phyloP scores from a whole-genome alignment of 768 basidiomycete species.

The Auricularia cornea region DNA sequence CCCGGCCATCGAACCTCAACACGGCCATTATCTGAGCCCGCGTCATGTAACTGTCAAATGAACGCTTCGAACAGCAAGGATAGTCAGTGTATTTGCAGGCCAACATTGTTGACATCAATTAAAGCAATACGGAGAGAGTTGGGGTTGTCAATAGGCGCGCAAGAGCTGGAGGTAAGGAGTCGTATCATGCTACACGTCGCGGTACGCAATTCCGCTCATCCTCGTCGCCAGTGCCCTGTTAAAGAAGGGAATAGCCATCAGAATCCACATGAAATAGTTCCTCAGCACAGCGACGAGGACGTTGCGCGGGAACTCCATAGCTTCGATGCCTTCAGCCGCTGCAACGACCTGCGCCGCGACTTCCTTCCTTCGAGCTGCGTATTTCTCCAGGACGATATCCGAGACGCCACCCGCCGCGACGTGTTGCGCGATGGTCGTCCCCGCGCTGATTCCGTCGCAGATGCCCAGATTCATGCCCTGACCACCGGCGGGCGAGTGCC shows the following conservation, averaged over 20 bases:
- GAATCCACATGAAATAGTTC: not conserved
- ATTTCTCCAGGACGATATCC: not conserved
- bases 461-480: conserved; percentile 53
- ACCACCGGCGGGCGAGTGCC: conserved; percentile 45
- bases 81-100: too few species aligned
- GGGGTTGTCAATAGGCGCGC: too few species aligned
- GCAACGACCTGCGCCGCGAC: not conserved
- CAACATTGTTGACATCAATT: too few species aligned
- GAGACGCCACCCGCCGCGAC: not conserved
- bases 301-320: not conserved
- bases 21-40: too few species aligned
- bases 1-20: too few species aligned
- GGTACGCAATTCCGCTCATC: not conserved
- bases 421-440: not conserved
- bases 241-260: not conserved
- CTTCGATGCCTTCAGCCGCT: not conserved
- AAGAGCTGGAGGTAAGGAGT: too few species aligned
- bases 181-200: not conserved
- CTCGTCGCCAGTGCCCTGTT: not conserved
- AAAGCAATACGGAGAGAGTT: too few species aligned
- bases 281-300: not conserved
- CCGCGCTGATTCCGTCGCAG: conserved; percentile 34
- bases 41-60: too few species aligned
- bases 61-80: too few species aligned
- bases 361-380: not conserved